Percentiles rank a stretch among this genome's conserved stretches.
phyloP scores from a whole-genome alignment of 2,329 filamentous ascomycete species.

The Xylariaceae sp. region DNA sequence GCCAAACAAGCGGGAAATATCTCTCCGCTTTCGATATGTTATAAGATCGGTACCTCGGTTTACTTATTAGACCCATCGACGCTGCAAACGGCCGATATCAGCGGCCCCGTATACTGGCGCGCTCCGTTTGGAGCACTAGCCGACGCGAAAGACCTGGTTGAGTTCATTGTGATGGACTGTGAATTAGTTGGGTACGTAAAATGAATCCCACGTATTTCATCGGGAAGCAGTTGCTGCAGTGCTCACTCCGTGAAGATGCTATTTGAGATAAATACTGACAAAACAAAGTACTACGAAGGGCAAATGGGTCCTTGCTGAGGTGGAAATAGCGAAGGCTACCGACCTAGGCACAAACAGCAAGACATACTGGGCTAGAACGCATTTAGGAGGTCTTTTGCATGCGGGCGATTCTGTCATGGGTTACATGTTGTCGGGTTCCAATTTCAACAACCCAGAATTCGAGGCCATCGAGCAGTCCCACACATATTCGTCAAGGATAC shows the following conservation, averaged over 20 bases:
- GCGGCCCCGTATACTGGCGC: constrained; percentile 82
- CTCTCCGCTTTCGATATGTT: constrained; percentile 77
- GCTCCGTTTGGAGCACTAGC: constrained; percentile 79
- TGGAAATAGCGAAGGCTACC: constrained; percentile 78
- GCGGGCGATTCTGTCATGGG: constrained; percentile 90
- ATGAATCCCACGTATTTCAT: background rate
- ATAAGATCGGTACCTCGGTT: constrained; percentile 82
- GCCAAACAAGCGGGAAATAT: constrained; percentile 88
- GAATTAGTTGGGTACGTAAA: constrained; percentile 57
- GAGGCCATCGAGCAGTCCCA: constrained; percentile 67
- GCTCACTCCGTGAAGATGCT: no score
- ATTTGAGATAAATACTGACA: no score
- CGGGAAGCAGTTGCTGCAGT: background rate
- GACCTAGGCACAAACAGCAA: constrained; percentile 83
- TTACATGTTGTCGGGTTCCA: constrained; percentile 75
- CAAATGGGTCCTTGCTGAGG: constrained; percentile 79
- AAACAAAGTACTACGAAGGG: constrained; percentile 59
- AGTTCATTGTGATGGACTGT: constrained; percentile 94
- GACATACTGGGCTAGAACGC: constrained; percentile 86
- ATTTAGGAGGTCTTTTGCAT: constrained; percentile 80
- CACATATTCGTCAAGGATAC: constrained; percentile 72
- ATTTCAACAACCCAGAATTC: constrained; percentile 34
- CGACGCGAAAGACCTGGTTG: constrained; percentile 77
- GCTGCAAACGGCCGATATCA: constrained; percentile 84
- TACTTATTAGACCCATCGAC: constrained; percentile 88